Evolutionary conservation across 2,329 filamentous ascomycete species (phyloP).

Genomic region (Cladosporium sp.): DNA sequence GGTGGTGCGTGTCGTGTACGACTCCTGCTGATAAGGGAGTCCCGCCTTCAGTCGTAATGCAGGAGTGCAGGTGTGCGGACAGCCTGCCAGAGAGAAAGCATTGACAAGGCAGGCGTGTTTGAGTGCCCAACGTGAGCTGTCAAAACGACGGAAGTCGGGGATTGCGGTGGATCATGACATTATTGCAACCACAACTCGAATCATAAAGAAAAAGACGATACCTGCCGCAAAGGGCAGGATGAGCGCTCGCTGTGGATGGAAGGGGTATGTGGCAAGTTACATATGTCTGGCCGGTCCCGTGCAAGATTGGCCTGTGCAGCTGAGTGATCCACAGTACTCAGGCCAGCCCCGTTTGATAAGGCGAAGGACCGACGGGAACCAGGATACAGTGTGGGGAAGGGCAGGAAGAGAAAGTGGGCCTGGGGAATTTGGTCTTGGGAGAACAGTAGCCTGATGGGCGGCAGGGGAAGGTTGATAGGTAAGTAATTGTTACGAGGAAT

Average conservation of each 20-base stretch:
- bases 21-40: too few relatives aligned
- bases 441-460: neutral
- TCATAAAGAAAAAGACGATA: conserved; percentile 1
- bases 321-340: conserved; percentile 1
- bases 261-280: conserved; percentile 8
- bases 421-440: neutral
- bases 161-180: neutral
- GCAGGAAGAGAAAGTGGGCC: neutral
- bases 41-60: too few relatives aligned
- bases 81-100: too few relatives aligned
- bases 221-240: neutral
- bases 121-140: neutral
- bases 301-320: neutral
- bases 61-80: too few relatives aligned
- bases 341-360: neutral
- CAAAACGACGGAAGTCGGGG: neutral
- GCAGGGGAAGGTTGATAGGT: neutral
- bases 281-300: neutral
- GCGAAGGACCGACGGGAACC: neutral
- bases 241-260: conserved; percentile 1
- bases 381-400: neutral
- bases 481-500: too few relatives aligned
- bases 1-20: too few relatives aligned
- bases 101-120: neutral
- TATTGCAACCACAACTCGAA: neutral